Percentiles rank a stretch among this genome's conserved stretches.
These are phyloP conservation scores for Botryotinia calthae DNA, from an alignment of 2,329 filamentous ascomycete genomes.

Conservation along the genomic window DNA sequence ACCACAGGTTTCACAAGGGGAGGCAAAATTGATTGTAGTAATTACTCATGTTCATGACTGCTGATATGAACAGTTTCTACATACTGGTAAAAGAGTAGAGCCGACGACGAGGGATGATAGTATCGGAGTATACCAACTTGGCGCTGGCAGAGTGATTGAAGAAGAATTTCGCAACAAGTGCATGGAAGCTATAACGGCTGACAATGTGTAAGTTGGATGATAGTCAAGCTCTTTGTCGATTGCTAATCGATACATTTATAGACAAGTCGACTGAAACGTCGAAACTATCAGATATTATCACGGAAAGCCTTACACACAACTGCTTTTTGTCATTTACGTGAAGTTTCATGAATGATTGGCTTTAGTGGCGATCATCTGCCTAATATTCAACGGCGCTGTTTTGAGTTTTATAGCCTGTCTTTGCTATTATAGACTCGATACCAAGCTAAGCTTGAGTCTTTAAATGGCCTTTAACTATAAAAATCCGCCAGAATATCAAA, in stretches of 20 bases:
- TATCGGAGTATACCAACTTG: neutral
- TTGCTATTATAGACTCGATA: neutral
- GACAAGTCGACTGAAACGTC: neutral
- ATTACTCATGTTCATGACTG: too few relatives aligned
- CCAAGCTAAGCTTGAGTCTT: neutral
- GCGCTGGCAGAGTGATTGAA: neutral
- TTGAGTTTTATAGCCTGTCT: neutral
- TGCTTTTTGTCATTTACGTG: accelerated
- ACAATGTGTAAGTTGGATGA: neutral
- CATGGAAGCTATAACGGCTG: neutral
- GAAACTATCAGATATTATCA: neutral
- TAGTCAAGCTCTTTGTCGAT: neutral
- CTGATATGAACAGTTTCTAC: too few relatives aligned
- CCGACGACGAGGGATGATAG: neutral
- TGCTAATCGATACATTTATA: neutral
- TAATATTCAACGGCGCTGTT: accelerated
- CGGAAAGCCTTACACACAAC: accelerated
- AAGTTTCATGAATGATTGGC: neutral
- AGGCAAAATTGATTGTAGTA: too few relatives aligned
- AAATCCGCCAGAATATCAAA: accelerated
- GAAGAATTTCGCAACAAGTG: neutral
- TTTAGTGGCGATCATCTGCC: neutral
- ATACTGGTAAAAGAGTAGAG: too few relatives aligned
- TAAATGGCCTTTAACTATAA: neutral
- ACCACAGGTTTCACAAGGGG: too few relatives aligned